phyloP scores from a whole-genome alignment of 139 green algal genomes.

The Pleodorina starrii region DNA sequence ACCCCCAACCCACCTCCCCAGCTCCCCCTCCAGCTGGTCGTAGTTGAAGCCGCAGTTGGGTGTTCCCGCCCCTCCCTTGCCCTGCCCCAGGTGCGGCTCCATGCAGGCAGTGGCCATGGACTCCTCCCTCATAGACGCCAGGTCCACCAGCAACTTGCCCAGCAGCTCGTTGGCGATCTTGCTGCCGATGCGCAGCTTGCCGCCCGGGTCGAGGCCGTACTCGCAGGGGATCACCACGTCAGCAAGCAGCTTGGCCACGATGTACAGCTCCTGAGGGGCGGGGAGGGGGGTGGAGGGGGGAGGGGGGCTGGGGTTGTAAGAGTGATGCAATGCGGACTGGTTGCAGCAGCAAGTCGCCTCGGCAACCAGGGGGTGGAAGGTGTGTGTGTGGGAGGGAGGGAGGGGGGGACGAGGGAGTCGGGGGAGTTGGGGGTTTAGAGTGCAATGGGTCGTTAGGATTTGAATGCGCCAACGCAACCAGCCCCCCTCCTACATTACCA shows the following conservation, averaged over 20 bases:
- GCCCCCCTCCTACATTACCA: no score
- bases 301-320: no score
- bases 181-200: slow-evolving; percentile 86
- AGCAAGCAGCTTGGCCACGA: slow-evolving; percentile 81
- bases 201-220: slow-evolving; percentile 82
- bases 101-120: slow-evolving; percentile 69
- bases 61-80: slow-evolving; percentile 1
- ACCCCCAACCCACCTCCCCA: slow-evolving; percentile 18
- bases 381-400: no score
- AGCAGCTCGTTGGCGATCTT: slow-evolving; percentile 84
- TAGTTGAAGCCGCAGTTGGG: slow-evolving; percentile 35
- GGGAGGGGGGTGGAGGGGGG: background rate
- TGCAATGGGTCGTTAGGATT: no score
- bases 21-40: slow-evolving; percentile 41
- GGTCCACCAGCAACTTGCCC: slow-evolving; percentile 94
- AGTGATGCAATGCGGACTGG: no score
- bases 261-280: slow-evolving; percentile 70
- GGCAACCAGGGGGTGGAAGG: no score
- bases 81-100: slow-evolving; percentile 48
- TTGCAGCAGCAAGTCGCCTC: no score
- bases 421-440: no score
- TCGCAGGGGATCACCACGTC: slow-evolving; percentile 80
- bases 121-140: slow-evolving; percentile 90
- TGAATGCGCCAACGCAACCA: no score
- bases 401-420: no score